Base-by-base conservation (phyloP, 1,139 yeast genomes). In the Yamadazyma conglobata region DNA sequence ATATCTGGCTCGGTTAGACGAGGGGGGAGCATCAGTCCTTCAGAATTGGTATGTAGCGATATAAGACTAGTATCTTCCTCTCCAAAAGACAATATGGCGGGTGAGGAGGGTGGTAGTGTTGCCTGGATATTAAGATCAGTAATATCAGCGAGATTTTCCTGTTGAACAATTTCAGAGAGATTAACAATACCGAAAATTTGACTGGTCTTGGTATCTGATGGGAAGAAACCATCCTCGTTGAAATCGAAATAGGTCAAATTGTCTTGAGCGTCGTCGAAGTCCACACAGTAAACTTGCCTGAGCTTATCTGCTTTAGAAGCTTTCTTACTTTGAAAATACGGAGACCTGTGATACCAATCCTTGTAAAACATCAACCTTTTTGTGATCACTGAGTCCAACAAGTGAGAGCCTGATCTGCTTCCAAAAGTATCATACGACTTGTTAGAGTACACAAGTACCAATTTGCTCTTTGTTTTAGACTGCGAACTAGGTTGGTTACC, bases 331-430 rank as follows among this genome's bases (percentile, higher is more conserved):
- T 10, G 10, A n/a, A 18, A 18, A 8, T 19, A 4, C 3, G 30
- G 31, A 3, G 29, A 20, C 12, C 54, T 54, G 30, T 52, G 56
- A 42, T 51, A 58, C 70, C 70, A 64, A 37, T 64, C 71, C 23
- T 50, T 52, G 44, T 54, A 64, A 33, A 67, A 61, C 4, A 60
- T 32, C 4, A 63, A 37, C 23, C 64, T 44, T 3, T 56, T 44
- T 1, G 56, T 47, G 14, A 61, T 38, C 10, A 48, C 45, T 10
- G 55, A 38, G 19, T 54, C 53, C 22, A 48, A 27, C 3, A 33
- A 10, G 15, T 25, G 24, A 7, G 14, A 17, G 4, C 25, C 23
- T 16, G 30, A 33, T 12, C 27, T 32, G 11, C 32, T 33, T 4
- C 22, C 20, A 11, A 27, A 22, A 7, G 17, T 17, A 3, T 7